These are phyloP conservation scores for Theobroma grandiflorum DNA, from an alignment of 441 rosid genomes.

Conservation along the genomic window DNA sequence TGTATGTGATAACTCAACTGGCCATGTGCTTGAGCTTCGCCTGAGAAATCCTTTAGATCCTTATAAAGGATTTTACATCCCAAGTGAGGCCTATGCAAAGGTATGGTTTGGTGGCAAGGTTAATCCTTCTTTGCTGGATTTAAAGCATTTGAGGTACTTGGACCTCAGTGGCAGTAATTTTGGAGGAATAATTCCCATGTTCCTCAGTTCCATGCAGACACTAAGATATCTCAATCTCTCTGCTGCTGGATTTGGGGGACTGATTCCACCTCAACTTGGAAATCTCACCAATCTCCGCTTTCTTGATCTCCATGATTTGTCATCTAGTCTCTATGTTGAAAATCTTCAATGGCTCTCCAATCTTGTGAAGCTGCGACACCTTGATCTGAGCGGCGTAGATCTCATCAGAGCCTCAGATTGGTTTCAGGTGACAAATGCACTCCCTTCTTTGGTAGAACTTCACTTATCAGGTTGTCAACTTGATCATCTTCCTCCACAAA, in stretches of 20 bases:
- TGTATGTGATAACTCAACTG: conserved; percentile 21
- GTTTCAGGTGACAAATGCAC: conserved; percentile 23
- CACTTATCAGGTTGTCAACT: not conserved
- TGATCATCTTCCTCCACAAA: not conserved
- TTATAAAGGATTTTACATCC: not conserved
- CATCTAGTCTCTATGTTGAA: not conserved
- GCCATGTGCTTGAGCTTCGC: conserved; percentile 33
- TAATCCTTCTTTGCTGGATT: conserved; percentile 21
- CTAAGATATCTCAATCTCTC: conserved; percentile 34
- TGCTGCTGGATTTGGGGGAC: conserved; percentile 20
- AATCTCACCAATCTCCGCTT: conserved; percentile 27
- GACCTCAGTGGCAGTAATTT: conserved; percentile 33
- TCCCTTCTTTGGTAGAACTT: conserved; percentile 18
- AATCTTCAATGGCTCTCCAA: conserved; percentile 26
- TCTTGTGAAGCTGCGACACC: conserved; percentile 20
- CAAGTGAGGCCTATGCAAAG: not conserved
- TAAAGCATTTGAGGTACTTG: conserved; percentile 23
- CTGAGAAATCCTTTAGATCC: conserved; percentile 18
- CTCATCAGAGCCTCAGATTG: conserved; percentile 16
- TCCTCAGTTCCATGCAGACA: conserved; percentile 2
- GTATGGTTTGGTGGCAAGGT: conserved; percentile 22
- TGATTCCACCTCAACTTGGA: conserved; percentile 29
- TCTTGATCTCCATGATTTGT: conserved; percentile 22
- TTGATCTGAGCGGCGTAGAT: conserved; percentile 10
- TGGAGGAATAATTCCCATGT: conserved; percentile 18